Evolutionary conservation across 345 rosid species (phyloP), one percentile per base, ranked within the genome.

Genomic region (Raphanus raphanistrum): DNA sequence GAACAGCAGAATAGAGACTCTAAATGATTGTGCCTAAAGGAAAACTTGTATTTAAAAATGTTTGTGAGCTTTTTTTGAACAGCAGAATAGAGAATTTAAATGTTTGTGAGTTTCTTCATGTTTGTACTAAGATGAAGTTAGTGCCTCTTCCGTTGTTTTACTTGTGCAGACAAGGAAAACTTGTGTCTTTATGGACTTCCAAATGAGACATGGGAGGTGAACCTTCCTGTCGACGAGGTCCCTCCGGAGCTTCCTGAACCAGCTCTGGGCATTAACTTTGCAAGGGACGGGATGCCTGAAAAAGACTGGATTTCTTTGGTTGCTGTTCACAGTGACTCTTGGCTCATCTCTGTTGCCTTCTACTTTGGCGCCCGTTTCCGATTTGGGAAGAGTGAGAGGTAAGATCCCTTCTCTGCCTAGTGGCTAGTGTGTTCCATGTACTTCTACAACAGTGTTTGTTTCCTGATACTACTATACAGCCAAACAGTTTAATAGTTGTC

Each of bases 201-300:
- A 21, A 92, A 88, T 75, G 98, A 91, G 84, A 81, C 92, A 41
- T 95, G 99, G 99, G 99, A 92, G 77, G 99, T 95, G 72, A 95
- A 92, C 65, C 87, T 95, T 73, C 99, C 99, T 52, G 98, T 95
- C 15, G 99, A 95, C 78, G 99, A 95, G 84, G 99, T 95, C 71
- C 99, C 98, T 66, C 98, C 99, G 0, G 99, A 95, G 89, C 99
- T 95, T 78, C 99, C 99, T 29, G 98, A 95, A 79, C 99, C 99
- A 27, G 99, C 98, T 1, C 65, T 95, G 38, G 99, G 99, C 38
- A 95, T 95, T 74, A 95, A 95, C 84, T 95, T 95, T 54, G 99
- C 99, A n/a, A 90, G 99, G 74, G 98, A 95, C 76, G 99, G 99
- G 12, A 95, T 95, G 98, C 93, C 82, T 73, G 99, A 95, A 81